Percentiles rank a stretch among this genome's conserved stretches.
Evolutionary conservation across 306 rosid genomes (phyloP).

Genomic region (Vigna mungo): DNA sequence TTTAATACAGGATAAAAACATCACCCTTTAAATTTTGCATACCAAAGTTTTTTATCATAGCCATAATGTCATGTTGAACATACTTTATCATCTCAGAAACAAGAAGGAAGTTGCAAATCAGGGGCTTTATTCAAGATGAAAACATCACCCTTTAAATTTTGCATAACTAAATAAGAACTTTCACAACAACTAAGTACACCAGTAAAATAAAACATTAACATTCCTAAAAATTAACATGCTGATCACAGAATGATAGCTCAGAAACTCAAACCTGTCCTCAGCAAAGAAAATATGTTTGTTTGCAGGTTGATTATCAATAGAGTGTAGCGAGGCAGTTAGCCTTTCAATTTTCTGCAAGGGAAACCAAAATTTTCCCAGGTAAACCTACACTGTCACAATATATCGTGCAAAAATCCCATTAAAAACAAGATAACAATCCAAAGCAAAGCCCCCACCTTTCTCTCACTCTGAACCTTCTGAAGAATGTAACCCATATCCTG

Average conservation of each 20-base stretch:
- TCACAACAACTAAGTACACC: neutral
- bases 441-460: slow-evolving; percentile 52
- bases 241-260: slow-evolving; percentile 1
- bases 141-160: neutral
- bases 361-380: slow-evolving; percentile 15
- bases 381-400: neutral
- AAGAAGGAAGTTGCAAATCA: neutral
- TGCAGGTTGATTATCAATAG: slow-evolving; percentile 55
- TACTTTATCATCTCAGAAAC: slow-evolving; percentile 14
- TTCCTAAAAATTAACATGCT: slow-evolving; percentile 3
- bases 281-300: slow-evolving; percentile 68
- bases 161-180: neutral
- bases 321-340: slow-evolving; percentile 72
- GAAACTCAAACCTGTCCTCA: slow-evolving; percentile 69
- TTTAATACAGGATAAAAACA: no score
- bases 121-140: neutral
- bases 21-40: no score
- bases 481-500: slow-evolving; percentile 85
- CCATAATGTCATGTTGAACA: neutral
- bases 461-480: slow-evolving; percentile 81
- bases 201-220: slow-evolving; percentile 10
- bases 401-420: neutral
- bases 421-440: slow-evolving; percentile 15
- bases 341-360: slow-evolving; percentile 74
- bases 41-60: neutral